Evolutionary conservation across 257 asterid genomes (phyloP), one percentile per base, ranked within the genome.

Genomic region (Solanum ossicruentum): DNA sequence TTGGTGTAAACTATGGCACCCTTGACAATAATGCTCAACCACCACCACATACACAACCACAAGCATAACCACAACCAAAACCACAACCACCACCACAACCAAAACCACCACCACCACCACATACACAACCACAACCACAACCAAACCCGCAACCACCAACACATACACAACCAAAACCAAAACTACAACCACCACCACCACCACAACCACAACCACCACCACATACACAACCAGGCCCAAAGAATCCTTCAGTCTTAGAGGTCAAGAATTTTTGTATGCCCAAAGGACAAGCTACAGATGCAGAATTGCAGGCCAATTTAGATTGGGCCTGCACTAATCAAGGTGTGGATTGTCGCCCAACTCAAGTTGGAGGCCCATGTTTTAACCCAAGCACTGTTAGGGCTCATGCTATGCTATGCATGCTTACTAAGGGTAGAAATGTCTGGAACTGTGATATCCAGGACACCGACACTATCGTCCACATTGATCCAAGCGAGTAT

Each of bases 1-100:
- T 96, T 78, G 99, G 99, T 26, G 98, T 96, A 3, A 95, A 96
- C 95, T 95, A 93, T 85, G 98, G 99, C 36, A 95, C 98, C 69
- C 86, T 93, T 47, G 98, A 94, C 7, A 91, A 96, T 95, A 92
- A 96, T 90, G 36, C 36, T 32, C 36, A 32, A 32, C 92, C 95
- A 75, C 99, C 98, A 0, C 95, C 98, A 1, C 98, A 98, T 0
- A 41, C 92, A 0, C 90, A 92, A 69, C 55, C 36, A 41, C 20
- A 23, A 4, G 65, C 71, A 26, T 57, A 73, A 12, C 52, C 84
- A 28, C 2, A 1, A 28, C 2, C 32, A 28, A 2, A 1, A 28
- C 32, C 32, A 28, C 32, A 0, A 28, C 32, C 32, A 32, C 36
- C 2, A 32, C 83, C 36, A 32, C 36, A 2, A 32, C 36, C 36